Evolutionary conservation across 805 yeast species (phyloP), one percentile per base, ranked within the genome.

Genomic region (Candida piceae): DNA sequence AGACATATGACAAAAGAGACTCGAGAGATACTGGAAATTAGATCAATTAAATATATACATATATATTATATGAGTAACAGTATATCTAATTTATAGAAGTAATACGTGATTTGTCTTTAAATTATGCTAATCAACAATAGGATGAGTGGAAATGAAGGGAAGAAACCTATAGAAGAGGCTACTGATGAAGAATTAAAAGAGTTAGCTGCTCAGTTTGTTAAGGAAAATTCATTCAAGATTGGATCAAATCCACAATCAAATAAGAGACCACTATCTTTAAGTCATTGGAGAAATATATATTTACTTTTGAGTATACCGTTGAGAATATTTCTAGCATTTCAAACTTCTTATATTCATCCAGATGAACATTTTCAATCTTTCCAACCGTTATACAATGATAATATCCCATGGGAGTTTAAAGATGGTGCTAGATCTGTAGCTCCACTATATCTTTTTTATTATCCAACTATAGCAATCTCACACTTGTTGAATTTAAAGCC

Each of bases 341-440:
- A 82, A 38, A 71, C 82, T 21, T 85, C 96, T 0, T 93, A 94
- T 55, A 79, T 93, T 32, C 99, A 94, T 49, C 99, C 99, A 0
- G 99, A 93, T 66, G 99, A 93, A 63, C 96, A 89, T 57, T 85
- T 86, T 57, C 99, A 94, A 57, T 75, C 80, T n/a, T 73, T 94
- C 32, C 94, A 88, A 56, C 81, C 83, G 1, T 52, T 90, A 17
- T 68, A 79, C 10, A 55, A 58, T 66, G 60, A 55, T 62, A 64
- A 67, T 11, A 50, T 70, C 1, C 89, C 97, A 0, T 90, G 98
- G 98, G 98, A 90, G 56, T 93, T 85, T 60, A 49, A 61, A 5
- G 65, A 58, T 2, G 49, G 44, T 1, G 78, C 88, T 3, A 67
- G 97, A 40, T 83, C 95, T 39, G 70, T 72, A 41, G 78, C 76